phyloP scores from a whole-genome alignment of 2,329 filamentous ascomycete species.

The Xylaria sp. region DNA sequence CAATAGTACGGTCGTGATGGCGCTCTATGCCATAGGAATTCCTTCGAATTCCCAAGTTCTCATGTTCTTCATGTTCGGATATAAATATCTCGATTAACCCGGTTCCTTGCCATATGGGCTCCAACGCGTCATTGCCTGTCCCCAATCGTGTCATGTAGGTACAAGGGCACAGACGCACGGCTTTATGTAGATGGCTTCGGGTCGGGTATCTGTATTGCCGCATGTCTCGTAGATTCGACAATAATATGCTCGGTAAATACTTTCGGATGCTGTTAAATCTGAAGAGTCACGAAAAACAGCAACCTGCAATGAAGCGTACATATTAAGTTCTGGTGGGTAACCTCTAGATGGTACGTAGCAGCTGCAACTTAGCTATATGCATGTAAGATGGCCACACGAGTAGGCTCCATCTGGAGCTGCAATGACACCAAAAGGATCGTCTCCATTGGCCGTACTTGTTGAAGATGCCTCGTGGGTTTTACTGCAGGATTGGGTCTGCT shows the following conservation, averaged over 20 bases:
- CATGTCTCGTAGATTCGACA: background rate
- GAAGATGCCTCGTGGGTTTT: slow-evolving; percentile 2
- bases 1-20: background rate
- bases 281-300: background rate
- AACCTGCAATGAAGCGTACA: background rate
- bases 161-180: slow-evolving; percentile 1
- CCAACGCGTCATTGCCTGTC: slow-evolving; percentile 3
- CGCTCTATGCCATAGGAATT: background rate
- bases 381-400: slow-evolving; percentile 14
- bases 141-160: slow-evolving; percentile 6
- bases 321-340: background rate
- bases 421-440: background rate
- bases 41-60: background rate
- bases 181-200: background rate
- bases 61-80: slow-evolving; percentile 3
- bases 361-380: slow-evolving; percentile 23
- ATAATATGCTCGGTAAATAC: background rate
- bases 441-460: background rate
- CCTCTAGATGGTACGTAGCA: slow-evolving; percentile 1
- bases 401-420: slow-evolving; percentile 7
- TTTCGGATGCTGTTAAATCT: background rate
- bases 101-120: slow-evolving; percentile 7
- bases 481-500: background rate
- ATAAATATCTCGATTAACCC: slow-evolving; percentile 3
- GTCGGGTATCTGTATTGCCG: background rate